These are phyloP conservation scores for Xylariomycetidae sp. DNA, from an alignment of 2,329 filamentous ascomycete genomes.

Conservation along the genomic window DNA sequence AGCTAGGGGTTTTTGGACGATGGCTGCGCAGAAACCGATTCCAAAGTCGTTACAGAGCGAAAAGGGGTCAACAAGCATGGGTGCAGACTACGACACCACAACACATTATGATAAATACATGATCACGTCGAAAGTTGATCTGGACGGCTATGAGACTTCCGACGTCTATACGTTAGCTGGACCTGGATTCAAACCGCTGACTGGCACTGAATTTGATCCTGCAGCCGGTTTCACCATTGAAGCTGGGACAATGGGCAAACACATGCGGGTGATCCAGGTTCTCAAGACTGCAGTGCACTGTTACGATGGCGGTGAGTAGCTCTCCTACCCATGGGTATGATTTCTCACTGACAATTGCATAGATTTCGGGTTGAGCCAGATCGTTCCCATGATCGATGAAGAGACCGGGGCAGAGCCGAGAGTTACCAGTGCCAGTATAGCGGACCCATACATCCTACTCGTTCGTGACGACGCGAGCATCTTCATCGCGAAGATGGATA, in stretches of 20 bases:
- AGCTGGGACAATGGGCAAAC: conserved; percentile 75
- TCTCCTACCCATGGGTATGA: conserved; percentile 1
- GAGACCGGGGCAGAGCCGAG: conserved; percentile 77
- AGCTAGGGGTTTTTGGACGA: conserved; percentile 75
- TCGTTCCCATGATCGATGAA: conserved; percentile 88
- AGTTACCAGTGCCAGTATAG: conserved; percentile 76
- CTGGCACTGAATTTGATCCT: conserved; percentile 85
- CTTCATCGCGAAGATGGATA: conserved; percentile 73
- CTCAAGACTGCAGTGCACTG: conserved; percentile 81
- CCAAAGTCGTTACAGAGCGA: conserved; percentile 53
- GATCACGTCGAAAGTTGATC: conserved; percentile 70
- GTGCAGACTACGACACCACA: conserved; percentile 52
- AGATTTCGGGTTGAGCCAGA: conserved; percentile 86
- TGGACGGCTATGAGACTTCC: conserved; percentile 69
- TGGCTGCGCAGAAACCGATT: conserved; percentile 64
- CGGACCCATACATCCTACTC: conserved; percentile 80
- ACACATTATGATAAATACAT: conserved; percentile 73
- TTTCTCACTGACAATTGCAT: conserved; percentile 12
- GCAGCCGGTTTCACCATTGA: conserved; percentile 84
- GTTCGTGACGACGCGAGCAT: conserved; percentile 79
- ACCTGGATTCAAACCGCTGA: conserved; percentile 68
- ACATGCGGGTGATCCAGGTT: conserved; percentile 81
- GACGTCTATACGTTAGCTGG: conserved; percentile 73
- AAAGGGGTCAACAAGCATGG: conserved; percentile 44
- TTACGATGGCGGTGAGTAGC: conserved; percentile 75